Evolutionary conservation across 2,329 filamentous ascomycete genomes (phyloP).

Genomic region (Microascus cirrosus): DNA sequence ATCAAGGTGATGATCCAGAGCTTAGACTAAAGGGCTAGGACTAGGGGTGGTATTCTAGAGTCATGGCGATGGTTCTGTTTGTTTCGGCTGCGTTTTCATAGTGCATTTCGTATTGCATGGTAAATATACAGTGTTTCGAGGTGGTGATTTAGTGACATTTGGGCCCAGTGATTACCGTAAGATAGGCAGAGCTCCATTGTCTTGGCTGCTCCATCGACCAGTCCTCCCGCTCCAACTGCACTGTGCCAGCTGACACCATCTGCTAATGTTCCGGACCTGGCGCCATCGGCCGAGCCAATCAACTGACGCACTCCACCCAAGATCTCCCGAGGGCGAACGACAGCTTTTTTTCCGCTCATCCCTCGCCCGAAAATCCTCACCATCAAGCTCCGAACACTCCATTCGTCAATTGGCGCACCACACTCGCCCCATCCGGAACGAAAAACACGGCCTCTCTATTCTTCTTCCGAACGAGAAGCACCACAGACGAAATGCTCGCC

Average conservation of each 20-base stretch:
- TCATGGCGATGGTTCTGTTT: background rate
- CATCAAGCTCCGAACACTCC: conserved; percentile 9
- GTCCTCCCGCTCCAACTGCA: background rate
- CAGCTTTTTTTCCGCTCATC: conserved; percentile 27
- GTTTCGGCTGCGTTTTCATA: background rate
- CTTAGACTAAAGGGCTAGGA: conserved; percentile 30
- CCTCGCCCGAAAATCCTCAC: background rate
- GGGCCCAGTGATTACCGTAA: too few relatives aligned
- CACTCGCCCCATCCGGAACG: background rate
- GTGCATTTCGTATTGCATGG: background rate
- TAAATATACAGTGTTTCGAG: background rate
- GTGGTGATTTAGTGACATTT: too few relatives aligned
- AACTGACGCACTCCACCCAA: conserved; percentile 9
- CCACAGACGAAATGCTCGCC: conserved; percentile 18
- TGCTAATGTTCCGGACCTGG: background rate
- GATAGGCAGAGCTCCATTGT: background rate
- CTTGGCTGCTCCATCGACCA: background rate
- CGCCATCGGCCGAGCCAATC: background rate
- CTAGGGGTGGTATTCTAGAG: background rate
- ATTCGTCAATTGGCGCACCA: conserved; percentile 21
- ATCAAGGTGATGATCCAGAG: conserved; percentile 96
- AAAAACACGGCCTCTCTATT: background rate
- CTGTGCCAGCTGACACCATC: background rate
- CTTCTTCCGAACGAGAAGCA: background rate
- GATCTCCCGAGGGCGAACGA: conserved; percentile 26